Base-by-base conservation (phyloP, 192 early-diverging fungal species). In the Coemansia sp. region DNA sequence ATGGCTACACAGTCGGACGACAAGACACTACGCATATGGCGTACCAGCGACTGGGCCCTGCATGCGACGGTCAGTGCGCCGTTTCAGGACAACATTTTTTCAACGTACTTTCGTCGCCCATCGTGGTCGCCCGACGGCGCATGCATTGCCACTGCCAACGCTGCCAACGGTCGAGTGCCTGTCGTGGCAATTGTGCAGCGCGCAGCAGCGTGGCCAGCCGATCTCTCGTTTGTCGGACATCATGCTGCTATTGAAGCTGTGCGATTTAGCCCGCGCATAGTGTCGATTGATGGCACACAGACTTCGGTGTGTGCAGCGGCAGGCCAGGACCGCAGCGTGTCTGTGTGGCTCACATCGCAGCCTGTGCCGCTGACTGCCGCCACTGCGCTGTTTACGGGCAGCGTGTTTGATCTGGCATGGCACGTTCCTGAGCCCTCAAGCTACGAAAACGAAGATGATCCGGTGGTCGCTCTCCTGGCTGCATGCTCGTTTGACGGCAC, bases 61-160 rank as follows among this genome's bases (percentile, higher is more conserved):
- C 91, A 95, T 65, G 81, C 81, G 2, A 83, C 86, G 10, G 85
- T 99, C 3, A 74, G 69, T 2, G 84, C 84, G 41, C 94, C 93
- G 17, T 96, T 88, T 63, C 58, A 79, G 38, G 83, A 86, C 60
- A 88, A 91, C n/a, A 88, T 90, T 1, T 89, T 89, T 17, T 90
- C 90, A 0, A 95, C 96, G 2, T 95, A 95, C 57, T 97, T 94
- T 60, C 84, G 92, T 8, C 78, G 96, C 21, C 80, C 96, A 56
- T 95, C 93, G 63, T 98, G 95, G 95, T 89, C 92, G n/a, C 97
- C 97, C 2, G 94, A 96, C 60, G 97, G 97, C n/a, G 85, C 84
- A n/a, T 90, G 86, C 67, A 83, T 98, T n/a, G 92, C 88, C 1
- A 83, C 90, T 14, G 93, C 93, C 19, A 96, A 95, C 72, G 95